Evolutionary conservation across 1,284 basidiomycete species (phyloP), one percentile per base, ranked within the genome.

Genomic region (Pyrrhoderma noxium): DNA sequence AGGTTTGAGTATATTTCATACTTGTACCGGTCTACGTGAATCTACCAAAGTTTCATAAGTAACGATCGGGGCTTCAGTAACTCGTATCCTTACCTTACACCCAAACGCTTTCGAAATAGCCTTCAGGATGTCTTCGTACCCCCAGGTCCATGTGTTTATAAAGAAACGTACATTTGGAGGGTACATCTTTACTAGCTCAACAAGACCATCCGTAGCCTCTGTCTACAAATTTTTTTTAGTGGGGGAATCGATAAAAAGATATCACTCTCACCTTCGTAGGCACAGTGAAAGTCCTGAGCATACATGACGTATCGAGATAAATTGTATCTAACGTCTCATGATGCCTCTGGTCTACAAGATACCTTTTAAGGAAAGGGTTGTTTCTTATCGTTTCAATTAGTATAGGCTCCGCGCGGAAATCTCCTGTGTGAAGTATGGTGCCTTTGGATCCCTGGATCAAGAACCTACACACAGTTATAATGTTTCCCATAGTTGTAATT

Each of bases 91-190:
- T 58, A 88, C 89, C 66, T 75, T 73, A 38, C 73, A 70, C 35
- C 75, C 67, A 59, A 93, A 94, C 0, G 71, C 67, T 2, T 70
- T 67, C 0, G 85, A 76, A 1, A 95, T 70, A 0, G 75, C 85
- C 61, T 90, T 89, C 25, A 93, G 70, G 14, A 92, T 70, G 42
- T 92, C 87, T 64, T 93, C 90, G 62, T 91, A 92, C 0, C 94
- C 93, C 82, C 88, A 93, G 0, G 93, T 96, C 93, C 94, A 97
- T 0, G 78, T 65, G 59, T 97, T 93, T 56, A 97, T 74, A 68
- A 90, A 97, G 68, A 97, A 95, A 45, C 79, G 72, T 0, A 83
- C 85, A 3, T 74, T 70, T 0, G 69, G 54, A 0, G 91, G 87
- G 57, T 83, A 89, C 8, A 80, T 60, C 3, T 70, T 69, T 67